Evolutionary conservation across 495 filamentous ascomycete genomes (phyloP).

Genomic region (Eremomyces bilateralis): DNA sequence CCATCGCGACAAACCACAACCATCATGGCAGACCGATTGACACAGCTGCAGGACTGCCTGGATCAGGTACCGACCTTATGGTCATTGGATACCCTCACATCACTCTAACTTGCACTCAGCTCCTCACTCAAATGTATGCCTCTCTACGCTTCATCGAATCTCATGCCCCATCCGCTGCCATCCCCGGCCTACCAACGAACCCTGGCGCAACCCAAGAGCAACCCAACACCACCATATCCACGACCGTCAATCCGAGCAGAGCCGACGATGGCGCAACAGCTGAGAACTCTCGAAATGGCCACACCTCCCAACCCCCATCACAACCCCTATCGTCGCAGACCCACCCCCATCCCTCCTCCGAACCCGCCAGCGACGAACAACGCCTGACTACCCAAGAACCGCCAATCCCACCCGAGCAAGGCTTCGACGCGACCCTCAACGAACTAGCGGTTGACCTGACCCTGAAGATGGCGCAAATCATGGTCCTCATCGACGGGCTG

Average conservation of each 20-base stretch:
- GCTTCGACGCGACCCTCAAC: too few relatives aligned
- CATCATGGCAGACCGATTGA: slow-evolving; percentile 1
- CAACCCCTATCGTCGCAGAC: not conserved
- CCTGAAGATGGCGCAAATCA: not conserved
- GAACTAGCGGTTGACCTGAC: too few relatives aligned
- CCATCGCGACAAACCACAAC: too few relatives aligned
- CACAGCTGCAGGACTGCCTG: slow-evolving; percentile 1
- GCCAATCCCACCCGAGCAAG: too few relatives aligned
- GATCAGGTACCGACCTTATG: not conserved
- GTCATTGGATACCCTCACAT: slow-evolving; percentile 6
- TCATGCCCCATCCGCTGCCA: not conserved
- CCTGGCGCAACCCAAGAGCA: not conserved
- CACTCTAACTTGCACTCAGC: slow-evolving; percentile 25
- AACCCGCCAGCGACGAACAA: too few relatives aligned
- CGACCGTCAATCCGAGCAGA: not conserved
- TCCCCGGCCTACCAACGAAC: slow-evolving; percentile 1
- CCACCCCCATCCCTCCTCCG: too few relatives aligned
- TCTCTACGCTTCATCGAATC: not conserved
- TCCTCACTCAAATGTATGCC: slow-evolving; percentile 33
- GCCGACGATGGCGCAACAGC: not conserved
- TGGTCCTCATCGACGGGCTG: too few relatives aligned
- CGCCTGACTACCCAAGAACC: too few relatives aligned
- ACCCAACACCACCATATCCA: not conserved
- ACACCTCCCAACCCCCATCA: not conserved
- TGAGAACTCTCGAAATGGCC: not conserved